Evolutionary conservation across 2,329 filamentous ascomycete species (phyloP).

Genomic region (Aspergillus sp.): DNA sequence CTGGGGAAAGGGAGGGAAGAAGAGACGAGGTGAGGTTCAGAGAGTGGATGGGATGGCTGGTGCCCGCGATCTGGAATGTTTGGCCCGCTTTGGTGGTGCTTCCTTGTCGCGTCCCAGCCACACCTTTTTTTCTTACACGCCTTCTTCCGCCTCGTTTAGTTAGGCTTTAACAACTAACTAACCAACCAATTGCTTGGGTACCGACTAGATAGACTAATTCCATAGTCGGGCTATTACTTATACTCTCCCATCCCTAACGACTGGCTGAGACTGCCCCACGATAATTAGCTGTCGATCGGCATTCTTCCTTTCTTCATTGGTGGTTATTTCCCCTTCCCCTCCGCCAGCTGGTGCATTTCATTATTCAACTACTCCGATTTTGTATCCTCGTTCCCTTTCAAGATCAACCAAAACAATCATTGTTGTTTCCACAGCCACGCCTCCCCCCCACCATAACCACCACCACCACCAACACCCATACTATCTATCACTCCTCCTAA

Average conservation of each 20-base stretch:
- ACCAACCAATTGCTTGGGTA: no score
- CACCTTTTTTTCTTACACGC: background rate
- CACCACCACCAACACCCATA: background rate
- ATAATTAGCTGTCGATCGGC: background rate
- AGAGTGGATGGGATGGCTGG: slow-evolving; percentile 2
- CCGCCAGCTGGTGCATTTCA: background rate
- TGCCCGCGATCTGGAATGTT: slow-evolving; percentile 6
- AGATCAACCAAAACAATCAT: background rate
- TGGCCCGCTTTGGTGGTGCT: no score
- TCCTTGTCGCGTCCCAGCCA: background rate
- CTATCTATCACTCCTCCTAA: background rate
- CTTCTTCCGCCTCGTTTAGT: background rate
- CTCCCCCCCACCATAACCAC: background rate
- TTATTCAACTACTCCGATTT: background rate
- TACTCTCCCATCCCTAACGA: background rate
- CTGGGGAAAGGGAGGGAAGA: slow-evolving; percentile 8
- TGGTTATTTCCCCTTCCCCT: background rate
- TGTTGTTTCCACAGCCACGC: background rate
- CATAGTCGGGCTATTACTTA: no score
- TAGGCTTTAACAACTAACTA: no score
- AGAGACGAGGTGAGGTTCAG: background rate
- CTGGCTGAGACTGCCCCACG: slow-evolving; percentile 8
- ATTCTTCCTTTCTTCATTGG: background rate
- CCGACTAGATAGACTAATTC: no score
- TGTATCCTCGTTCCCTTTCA: background rate